Base-by-base conservation (phyloP, 805 yeast species). In the Yarrowia hollandica region DNA sequence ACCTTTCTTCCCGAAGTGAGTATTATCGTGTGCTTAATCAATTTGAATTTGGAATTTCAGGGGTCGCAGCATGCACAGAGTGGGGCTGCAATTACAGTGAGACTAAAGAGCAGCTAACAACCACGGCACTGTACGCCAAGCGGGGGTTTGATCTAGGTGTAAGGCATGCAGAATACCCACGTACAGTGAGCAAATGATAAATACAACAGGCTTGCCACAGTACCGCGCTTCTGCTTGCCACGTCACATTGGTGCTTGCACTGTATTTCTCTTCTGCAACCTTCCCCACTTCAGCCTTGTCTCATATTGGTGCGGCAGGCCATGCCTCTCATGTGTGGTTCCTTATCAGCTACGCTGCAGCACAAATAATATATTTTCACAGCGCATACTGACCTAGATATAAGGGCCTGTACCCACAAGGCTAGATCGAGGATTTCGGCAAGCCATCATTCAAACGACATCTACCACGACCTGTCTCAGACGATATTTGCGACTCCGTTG, bases 231-330 rank as follows among this genome's bases (percentile, higher is more conserved):
- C n/a, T n/a, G n/a, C n/a, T n/a, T n/a, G n/a, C n/a, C n/a, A n/a
- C n/a, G n/a, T n/a, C n/a, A n/a, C n/a, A n/a, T n/a, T n/a, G n/a
- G n/a, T n/a, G n/a, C n/a, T n/a, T n/a, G 30, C 19, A 5, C 30
- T 15, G 44, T 35, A 12, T 35, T 26, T 26, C 30, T 25, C 14
- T 39, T 21, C 48, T 44, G 52, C 52, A 44, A 19, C 26, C 52
- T 44, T 28, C 52, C 52, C 52, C 52, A 44, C 52, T 30, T 19
- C 26, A 44, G 52, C 35, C 34, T 44, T 44, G 52, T 44, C 35
- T 44, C 35, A 28, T 19, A 19, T 44, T 44, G 25, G 48, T 26
- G 33, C 30, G 33, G 22, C 33, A 26, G 5, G 12, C 33, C 52
- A 23, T 44, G 52, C 52, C 52, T 34, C 52, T 28, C 35, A 28